A percentile compares a stretch with the other conserved stretches of the same genome.
Evolutionary conservation across 176 grass and related monocot species (phyloP).

Genomic region (Oryza punctata): DNA sequence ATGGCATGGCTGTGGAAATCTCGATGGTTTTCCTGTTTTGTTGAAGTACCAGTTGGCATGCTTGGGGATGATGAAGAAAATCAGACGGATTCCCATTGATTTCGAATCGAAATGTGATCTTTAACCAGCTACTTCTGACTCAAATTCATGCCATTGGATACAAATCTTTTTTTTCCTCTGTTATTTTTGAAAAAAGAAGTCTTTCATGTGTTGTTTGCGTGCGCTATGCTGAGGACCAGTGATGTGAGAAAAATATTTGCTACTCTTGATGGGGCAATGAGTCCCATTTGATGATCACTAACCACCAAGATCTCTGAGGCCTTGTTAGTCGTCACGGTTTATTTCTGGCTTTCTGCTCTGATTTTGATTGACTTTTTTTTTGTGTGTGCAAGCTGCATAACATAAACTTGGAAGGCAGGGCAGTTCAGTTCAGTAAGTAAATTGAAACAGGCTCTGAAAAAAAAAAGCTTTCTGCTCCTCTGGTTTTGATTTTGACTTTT

Average conservation of each 20-base stretch:
- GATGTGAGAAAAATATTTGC: constrained; percentile 65
- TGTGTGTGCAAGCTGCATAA: no score
- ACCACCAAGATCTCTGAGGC: constrained; percentile 78
- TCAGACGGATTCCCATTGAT: constrained; percentile 55
- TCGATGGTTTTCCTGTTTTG: neutral
- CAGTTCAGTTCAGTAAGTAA: no score
- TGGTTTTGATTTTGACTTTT: neutral
- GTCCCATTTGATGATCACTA: constrained; percentile 39
- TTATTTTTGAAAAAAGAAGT: neutral
- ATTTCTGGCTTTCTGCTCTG: neutral
- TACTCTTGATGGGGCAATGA: constrained; percentile 50
- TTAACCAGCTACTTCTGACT: constrained; percentile 62
- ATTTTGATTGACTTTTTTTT: no score
- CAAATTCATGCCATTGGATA: neutral
- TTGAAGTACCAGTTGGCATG: neutral
- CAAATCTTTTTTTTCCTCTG: neutral
- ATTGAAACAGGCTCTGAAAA: no score
- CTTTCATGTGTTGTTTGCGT: neutral
- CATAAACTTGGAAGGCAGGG: no score
- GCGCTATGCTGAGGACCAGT: neutral
- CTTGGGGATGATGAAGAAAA: constrained; percentile 46
- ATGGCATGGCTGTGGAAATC: neutral
- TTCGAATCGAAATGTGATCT: constrained; percentile 39
- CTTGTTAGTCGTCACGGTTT: no score
- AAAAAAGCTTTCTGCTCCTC: neutral